Evolutionary conservation across 345 rosid species (phyloP).

Genomic region (Diplotaxis tenuifolia): DNA sequence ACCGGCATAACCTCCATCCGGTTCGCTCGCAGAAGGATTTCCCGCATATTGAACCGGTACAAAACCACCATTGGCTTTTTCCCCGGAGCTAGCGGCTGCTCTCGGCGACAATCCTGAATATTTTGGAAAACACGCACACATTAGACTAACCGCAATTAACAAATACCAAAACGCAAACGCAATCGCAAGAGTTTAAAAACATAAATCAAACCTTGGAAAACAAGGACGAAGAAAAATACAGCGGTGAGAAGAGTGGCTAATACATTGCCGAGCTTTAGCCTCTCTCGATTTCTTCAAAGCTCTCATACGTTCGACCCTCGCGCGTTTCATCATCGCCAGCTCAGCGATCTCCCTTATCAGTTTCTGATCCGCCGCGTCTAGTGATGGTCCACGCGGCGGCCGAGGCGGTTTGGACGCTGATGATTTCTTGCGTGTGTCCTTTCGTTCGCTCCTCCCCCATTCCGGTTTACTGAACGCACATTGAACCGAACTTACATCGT

Average conservation of each 20-base stretch:
- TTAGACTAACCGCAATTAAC: not conserved
- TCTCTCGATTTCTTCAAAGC: conserved; percentile 78
- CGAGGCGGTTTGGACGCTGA: conserved; percentile 79
- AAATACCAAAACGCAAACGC: conserved; percentile 16
- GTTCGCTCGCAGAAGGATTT: conserved; percentile 46
- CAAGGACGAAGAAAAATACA: conserved; percentile 56
- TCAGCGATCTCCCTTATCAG: conserved; percentile 77
- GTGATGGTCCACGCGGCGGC: conserved; percentile 83
- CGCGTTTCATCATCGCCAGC: conserved; percentile 79
- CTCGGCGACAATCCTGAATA: conserved; percentile 68
- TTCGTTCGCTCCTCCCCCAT: conserved; percentile 39
- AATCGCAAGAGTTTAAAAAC: not conserved
- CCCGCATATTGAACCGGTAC: conserved; percentile 55
- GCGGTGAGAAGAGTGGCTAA: conserved; percentile 62
- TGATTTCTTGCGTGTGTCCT: conserved; percentile 53
- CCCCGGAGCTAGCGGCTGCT: conserved; percentile 36
- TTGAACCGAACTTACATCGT: conserved; percentile 26
- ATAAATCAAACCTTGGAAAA: conserved; percentile 57
- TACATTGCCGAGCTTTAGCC: conserved; percentile 48
- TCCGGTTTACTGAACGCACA: conserved; percentile 31
- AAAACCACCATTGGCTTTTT: conserved; percentile 47
- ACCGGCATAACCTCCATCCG: conserved; percentile 37
- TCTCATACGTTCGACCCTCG: conserved; percentile 77
- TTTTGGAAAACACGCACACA: not conserved
- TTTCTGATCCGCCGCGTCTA: conserved; percentile 84